These are phyloP conservation scores for Biscutella laevigata DNA, from an alignment of 441 rosid genomes.

Conservation along the genomic window DNA sequence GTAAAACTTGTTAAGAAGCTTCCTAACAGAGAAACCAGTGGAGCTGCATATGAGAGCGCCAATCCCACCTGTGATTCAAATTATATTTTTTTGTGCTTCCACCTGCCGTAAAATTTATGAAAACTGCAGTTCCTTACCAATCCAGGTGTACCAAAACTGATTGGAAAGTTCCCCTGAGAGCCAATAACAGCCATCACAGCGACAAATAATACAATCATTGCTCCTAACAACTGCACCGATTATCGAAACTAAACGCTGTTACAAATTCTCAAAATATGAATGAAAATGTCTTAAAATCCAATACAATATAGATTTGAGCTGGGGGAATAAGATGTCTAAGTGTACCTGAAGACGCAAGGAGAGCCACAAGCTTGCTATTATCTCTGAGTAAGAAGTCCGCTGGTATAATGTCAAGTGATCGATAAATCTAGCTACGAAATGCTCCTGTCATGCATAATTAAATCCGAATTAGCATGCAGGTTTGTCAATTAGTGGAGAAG, in stretches of 20 bases:
- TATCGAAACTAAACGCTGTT: not conserved
- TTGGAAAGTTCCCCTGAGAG: slow-evolving; percentile 57
- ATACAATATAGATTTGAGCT: not conserved
- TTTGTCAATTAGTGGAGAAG: slow-evolving; percentile 1
- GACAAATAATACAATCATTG: slow-evolving; percentile 61
- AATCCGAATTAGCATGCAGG: not conserved
- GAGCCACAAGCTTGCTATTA: slow-evolving; percentile 88
- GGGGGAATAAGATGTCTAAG: not conserved
- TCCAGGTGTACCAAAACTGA: slow-evolving; percentile 83
- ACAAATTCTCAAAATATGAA: not conserved
- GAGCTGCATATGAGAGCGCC: slow-evolving; percentile 93
- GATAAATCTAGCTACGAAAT: slow-evolving; percentile 52
- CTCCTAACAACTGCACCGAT: slow-evolving; percentile 64
- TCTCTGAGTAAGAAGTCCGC: slow-evolving; percentile 76
- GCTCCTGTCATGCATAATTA: slow-evolving; percentile 35
- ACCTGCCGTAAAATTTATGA: not conserved
- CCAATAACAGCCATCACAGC: slow-evolving; percentile 79
- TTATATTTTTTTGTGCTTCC: not conserved
- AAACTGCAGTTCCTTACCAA: slow-evolving; percentile 44
- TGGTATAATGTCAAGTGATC: slow-evolving; percentile 63
- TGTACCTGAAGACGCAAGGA: slow-evolving; percentile 94
- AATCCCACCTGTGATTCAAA: slow-evolving; percentile 67
- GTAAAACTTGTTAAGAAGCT: slow-evolving; percentile 87
- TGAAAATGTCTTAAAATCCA: slow-evolving; percentile 1
- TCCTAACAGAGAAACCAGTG: slow-evolving; percentile 77